phyloP scores from a whole-genome alignment of 768 basidiomycete genomes.

The Lactarius trivialis region DNA sequence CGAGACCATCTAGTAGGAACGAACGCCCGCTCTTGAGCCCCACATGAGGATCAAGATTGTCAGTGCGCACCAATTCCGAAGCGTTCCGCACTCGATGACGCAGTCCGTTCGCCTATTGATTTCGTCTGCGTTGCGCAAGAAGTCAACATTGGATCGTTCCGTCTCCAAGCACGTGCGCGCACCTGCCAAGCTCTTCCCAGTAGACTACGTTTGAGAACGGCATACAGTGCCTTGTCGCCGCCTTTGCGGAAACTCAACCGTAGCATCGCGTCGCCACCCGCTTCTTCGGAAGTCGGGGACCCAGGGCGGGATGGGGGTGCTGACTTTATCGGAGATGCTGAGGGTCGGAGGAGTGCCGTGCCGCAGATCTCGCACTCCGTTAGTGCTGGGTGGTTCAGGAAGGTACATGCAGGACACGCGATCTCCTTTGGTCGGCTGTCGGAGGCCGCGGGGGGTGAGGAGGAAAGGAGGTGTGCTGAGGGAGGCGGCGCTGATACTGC shows the following conservation, averaged over 20 bases:
- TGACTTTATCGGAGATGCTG: slow-evolving; percentile 36
- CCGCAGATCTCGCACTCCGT: slow-evolving; percentile 80
- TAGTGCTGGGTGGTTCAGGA: slow-evolving; percentile 77
- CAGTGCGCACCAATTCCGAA: slow-evolving; percentile 47
- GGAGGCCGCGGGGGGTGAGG: slow-evolving; percentile 39
- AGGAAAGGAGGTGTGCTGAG: slow-evolving; percentile 33
- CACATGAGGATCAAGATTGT: neutral
- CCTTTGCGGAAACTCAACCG: slow-evolving; percentile 89
- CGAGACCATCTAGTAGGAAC: slow-evolving; percentile 68
- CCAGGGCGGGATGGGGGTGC: slow-evolving; percentile 60
- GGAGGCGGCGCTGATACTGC: slow-evolving; percentile 21
- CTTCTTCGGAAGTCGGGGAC: slow-evolving; percentile 37
- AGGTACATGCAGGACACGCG: slow-evolving; percentile 85
- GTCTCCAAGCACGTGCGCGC: slow-evolving; percentile 12
- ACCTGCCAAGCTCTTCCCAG: slow-evolving; percentile 75
- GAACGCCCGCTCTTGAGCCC: neutral
- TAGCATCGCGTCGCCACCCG: slow-evolving; percentile 44
- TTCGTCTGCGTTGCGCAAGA: slow-evolving; percentile 12
- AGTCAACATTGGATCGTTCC: neutral
- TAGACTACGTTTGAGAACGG: slow-evolving; percentile 62
- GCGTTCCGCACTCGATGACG: slow-evolving; percentile 24
- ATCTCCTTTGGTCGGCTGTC: slow-evolving; percentile 33
- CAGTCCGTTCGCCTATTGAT: slow-evolving; percentile 1
- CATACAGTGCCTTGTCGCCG: slow-evolving; percentile 80
- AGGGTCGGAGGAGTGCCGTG: slow-evolving; percentile 47